phyloP scores from a whole-genome alignment of 2,329 filamentous ascomycete species.

The Teratosphaeria nubilosa region DNA sequence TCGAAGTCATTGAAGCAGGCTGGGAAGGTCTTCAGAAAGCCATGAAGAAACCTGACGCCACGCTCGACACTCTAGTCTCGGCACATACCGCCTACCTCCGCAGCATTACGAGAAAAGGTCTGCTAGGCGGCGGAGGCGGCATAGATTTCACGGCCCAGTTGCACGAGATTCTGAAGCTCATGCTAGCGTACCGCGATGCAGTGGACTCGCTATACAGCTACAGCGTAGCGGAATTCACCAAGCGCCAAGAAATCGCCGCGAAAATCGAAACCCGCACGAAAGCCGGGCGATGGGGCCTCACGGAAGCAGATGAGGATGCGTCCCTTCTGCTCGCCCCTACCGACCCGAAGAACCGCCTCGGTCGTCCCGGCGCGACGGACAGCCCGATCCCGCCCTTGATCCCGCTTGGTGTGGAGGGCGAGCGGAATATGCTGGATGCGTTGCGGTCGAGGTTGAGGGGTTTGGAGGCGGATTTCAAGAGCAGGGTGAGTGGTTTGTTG shows the following conservation, averaged over 20 bases:
- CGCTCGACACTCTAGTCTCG: slow-evolving; percentile 86
- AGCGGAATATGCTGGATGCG: slow-evolving; percentile 60
- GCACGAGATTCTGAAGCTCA: slow-evolving; percentile 82
- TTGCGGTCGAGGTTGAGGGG: slow-evolving; percentile 63
- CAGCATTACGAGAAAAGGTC: slow-evolving; percentile 89
- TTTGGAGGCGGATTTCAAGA: slow-evolving; percentile 66
- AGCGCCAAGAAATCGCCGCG: slow-evolving; percentile 73
- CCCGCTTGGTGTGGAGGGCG: slow-evolving; percentile 28
- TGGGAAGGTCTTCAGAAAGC: slow-evolving; percentile 84
- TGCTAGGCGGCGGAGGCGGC: slow-evolving; percentile 58
- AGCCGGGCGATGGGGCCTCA: slow-evolving; percentile 54
- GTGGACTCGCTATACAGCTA: slow-evolving; percentile 92
- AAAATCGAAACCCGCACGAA: slow-evolving; percentile 57
- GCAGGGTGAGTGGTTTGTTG: slow-evolving; percentile 67
- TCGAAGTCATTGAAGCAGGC: slow-evolving; percentile 93
- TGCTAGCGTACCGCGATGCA: slow-evolving; percentile 87
- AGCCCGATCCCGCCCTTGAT: slow-evolving; percentile 35
- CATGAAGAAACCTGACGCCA: slow-evolving; percentile 67
- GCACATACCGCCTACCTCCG: slow-evolving; percentile 87
- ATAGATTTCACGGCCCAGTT: slow-evolving; percentile 79
- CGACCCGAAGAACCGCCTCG: slow-evolving; percentile 5
- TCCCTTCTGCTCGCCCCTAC: slow-evolving; percentile 11
- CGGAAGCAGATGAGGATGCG: slow-evolving; percentile 42
- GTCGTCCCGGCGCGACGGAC: slow-evolving; percentile 13
- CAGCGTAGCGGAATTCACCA: slow-evolving; percentile 87